Conservation (phyloP, 2,329 filamentous ascomycete species). For the Xylariaceae sp. region DNA sequence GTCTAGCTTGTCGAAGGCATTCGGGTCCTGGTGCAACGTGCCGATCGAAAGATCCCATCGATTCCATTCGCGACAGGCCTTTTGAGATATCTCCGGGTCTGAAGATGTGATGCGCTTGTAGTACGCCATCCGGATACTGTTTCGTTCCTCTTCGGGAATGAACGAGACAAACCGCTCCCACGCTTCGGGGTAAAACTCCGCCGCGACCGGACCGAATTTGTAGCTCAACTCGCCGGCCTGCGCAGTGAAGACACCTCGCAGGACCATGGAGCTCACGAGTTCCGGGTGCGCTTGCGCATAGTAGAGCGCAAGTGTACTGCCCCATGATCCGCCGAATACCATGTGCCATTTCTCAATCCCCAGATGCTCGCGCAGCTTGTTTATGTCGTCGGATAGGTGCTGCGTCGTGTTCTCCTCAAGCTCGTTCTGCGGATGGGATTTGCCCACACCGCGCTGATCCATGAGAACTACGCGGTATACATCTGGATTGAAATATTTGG, state of each 20-base stretch:
- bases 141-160: conserved; percentile 11
- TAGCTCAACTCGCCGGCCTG: conserved; percentile 2
- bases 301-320: conserved; percentile 39
- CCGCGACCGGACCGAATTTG: not conserved
- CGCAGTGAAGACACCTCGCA: conserved; percentile 11
- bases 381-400: conserved; percentile 42
- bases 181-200: conserved; percentile 14
- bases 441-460: conserved; percentile 43
- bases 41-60: conserved; percentile 5
- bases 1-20: not conserved
- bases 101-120: conserved; percentile 8
- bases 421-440: conserved; percentile 38
- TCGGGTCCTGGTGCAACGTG: conserved; percentile 3
- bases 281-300: conserved; percentile 42
- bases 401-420: conserved; percentile 42
- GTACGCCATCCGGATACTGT: conserved; percentile 4
- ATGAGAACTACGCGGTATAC: conserved; percentile 43
- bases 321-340: conserved; percentile 47
- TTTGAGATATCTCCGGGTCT: not conserved
- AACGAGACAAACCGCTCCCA: conserved; percentile 10
- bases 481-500: conserved; percentile 40
- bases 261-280: conserved; percentile 27
- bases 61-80: conserved; percentile 10
- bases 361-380: conserved; percentile 38
- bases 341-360: conserved; percentile 40